A percentile compares a stretch with the other conserved stretches of the same genome.
These are phyloP conservation scores for Sporormia fimetaria DNA, from an alignment of 495 filamentous ascomycete genomes.

Conservation along the genomic window DNA sequence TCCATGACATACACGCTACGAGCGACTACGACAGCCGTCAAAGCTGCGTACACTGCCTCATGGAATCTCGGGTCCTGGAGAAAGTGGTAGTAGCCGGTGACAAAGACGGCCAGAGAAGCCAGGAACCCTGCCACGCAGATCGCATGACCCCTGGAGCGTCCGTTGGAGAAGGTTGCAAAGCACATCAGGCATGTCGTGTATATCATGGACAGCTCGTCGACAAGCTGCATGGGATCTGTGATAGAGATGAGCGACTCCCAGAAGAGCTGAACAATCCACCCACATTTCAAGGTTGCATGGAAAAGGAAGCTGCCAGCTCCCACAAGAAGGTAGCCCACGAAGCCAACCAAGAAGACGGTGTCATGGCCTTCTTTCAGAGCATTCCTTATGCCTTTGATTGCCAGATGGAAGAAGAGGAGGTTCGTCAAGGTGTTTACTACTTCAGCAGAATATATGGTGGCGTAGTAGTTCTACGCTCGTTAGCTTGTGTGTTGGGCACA, in stretches of 20 bases:
- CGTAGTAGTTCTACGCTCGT: conserved; percentile 33
- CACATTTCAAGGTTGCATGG: conserved; percentile 36
- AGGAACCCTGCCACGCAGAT: conserved; percentile 50
- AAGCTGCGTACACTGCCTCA: conserved; percentile 71
- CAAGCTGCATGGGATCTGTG: conserved; percentile 90
- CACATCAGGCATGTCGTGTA: conserved; percentile 93
- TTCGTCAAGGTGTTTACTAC: conserved; percentile 37
- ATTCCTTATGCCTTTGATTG: conserved; percentile 30
- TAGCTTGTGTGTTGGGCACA: not conserved
- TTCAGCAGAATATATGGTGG: conserved; percentile 34
- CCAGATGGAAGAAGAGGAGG: conserved; percentile 33
- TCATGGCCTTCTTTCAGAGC: conserved; percentile 33
- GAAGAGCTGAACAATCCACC: conserved; percentile 1
- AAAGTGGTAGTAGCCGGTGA: conserved; percentile 88
- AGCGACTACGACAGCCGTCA: conserved; percentile 68
- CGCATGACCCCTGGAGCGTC: conserved; percentile 43
- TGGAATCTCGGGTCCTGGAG: conserved; percentile 89
- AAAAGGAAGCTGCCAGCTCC: conserved; percentile 35
- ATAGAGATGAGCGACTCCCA: not conserved
- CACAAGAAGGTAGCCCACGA: conserved; percentile 34
- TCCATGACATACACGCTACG: conserved; percentile 91
- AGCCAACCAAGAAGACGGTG: conserved; percentile 33
- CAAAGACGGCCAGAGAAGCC: conserved; percentile 56
- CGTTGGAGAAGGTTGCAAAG: conserved; percentile 76
- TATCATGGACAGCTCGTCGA: conserved; percentile 96